Evolutionary conservation across 345 rosid genomes (phyloP), one percentile per base, ranked within the genome.

Genomic region (Hibiscus tridactylites): DNA sequence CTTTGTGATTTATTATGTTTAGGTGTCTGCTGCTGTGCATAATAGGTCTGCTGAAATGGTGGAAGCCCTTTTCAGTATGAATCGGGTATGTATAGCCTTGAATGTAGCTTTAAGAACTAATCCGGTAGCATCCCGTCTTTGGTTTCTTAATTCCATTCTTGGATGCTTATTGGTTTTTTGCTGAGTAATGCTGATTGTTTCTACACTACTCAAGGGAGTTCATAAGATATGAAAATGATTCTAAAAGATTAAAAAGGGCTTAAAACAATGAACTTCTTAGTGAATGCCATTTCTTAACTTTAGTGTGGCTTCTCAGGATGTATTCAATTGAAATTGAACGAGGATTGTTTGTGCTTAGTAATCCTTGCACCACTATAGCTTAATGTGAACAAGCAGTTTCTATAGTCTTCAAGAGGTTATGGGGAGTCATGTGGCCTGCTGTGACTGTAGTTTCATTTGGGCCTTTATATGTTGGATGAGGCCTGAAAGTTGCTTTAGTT

Each of bases 21-120:
- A 96, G 99, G 90, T 92, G 71, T 92, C 93, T 72, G 79, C 86
- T 60, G 81, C 72, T 50, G 86, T 92, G 78, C 83, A 80, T 65
- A 82, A 86, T 65, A 85, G 99, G 80, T 80, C 99, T 16, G 74
- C 74, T 42, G 99, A 91, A 73, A 96, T 90, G 96, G 91, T 86
- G 75, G 98, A 96, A 80, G 94, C 96, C 67, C 94, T 96, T 62
- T 96, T 86, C 79, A 82, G 78, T 74, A 87, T 96, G 88, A 92
- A 96, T 59, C 83, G 81, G 92, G 98, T 89, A 77, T 76, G 76
- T 24, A n/a, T 44, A 60, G 62, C 50, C 64, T 21, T 29, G 11
- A 37, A 35, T 68, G 44, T 5, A 37, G 57, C n/a, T 57, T 71
- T 66, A 26, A 47, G 57, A 33, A 66, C 21, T 66, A 47, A 47